Percentiles rank a stretch among this genome's conserved stretches.
Evolutionary conservation across 139 green algal species (phyloP).

Genomic region (Chlamydomonas sphaeroides): DNA sequence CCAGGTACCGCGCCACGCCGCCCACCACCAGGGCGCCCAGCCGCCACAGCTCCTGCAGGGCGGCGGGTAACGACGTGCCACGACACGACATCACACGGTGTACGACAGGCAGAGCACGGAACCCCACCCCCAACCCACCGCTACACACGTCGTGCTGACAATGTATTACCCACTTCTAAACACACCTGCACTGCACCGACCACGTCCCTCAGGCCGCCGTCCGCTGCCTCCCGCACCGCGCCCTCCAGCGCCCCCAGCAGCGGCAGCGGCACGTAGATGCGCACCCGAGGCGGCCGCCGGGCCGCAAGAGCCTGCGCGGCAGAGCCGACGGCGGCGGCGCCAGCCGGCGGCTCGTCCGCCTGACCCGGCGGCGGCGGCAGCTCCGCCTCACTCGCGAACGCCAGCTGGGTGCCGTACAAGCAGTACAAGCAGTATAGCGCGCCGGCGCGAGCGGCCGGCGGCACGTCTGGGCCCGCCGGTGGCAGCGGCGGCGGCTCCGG

Average conservation of each 20-base stretch:
- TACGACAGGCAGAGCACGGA: too few species aligned
- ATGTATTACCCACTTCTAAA: too few species aligned
- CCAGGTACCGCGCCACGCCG: constrained; percentile 5
- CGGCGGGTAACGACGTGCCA: too few species aligned
- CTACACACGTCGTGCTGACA: too few species aligned
- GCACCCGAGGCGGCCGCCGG: not conserved
- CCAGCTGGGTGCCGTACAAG: constrained; percentile 31
- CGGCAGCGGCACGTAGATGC: constrained; percentile 32
- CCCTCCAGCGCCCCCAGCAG: constrained; percentile 12
- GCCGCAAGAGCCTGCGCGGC: too few species aligned
- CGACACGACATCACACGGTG: too few species aligned
- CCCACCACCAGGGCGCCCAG: constrained; percentile 9
- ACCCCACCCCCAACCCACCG: too few species aligned
- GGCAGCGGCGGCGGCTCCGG: constrained; percentile 5
- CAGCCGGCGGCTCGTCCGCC: too few species aligned
- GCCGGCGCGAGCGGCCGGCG: constrained; percentile 7
- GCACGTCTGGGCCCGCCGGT: constrained; percentile 13
- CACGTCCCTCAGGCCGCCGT: not conserved
- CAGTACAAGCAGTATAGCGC: constrained; percentile 31
- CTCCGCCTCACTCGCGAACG: too few species aligned
- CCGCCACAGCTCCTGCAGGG: constrained; percentile 11
- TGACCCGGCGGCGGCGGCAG: too few species aligned
- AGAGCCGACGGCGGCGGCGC: too few species aligned
- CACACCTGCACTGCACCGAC: not conserved
- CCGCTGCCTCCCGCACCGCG: constrained; percentile 20